Base-by-base conservation (phyloP, 2,329 filamentous ascomycete species). In the Fusarium caatingaense region DNA sequence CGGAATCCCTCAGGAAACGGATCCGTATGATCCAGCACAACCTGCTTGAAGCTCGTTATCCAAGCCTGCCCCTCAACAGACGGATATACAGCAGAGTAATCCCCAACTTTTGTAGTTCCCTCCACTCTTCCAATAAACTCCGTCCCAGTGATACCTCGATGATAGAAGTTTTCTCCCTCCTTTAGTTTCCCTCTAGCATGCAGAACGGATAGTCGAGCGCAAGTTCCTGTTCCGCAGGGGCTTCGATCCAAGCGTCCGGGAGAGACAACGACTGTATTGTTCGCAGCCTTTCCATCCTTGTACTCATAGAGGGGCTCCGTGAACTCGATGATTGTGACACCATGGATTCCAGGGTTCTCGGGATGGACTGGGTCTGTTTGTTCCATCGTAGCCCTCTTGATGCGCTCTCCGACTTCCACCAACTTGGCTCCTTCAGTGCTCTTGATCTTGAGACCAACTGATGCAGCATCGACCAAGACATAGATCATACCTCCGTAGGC, bases 401-500 rank as follows among this genome's bases (percentile, higher is more conserved):
- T 72, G 5, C 32, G 59, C 13, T 72, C 69, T 8, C 69, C 62
- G 2, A 72, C 21, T 3, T 72, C 56, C 13, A 72, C 69, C 3
- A 72, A 12, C 1, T 55, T 62, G 1, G 18, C 34, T 4, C 34
- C 34, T n/a, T 37, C 34, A 18, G 10, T 37, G 59, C 56, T 5
- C 32, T 69, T 69, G 16, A 72, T 67, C 44, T 59, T 55, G 0
- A 72, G 50, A 1, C 57, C 60, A 4, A 69, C 69, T 0, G 66
- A 72, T 0, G 59, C 50, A 3, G 66, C 69, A 23, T 69, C 68
- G 1, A 69, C 62, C 3, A 72, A 34, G 3, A 64, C 69, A 12
- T 72, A 72, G 10, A 72, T 69, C 69, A 72, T 69, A 8, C 69
- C 68, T 3, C 68, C 68, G 4, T 64, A 72, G 5, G 66, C 69